Percentiles rank a stretch among this genome's conserved stretches.
Evolutionary conservation across 106 monocot genomes (phyloP).

Genomic region (Dactylorhiza incarnata): DNA sequence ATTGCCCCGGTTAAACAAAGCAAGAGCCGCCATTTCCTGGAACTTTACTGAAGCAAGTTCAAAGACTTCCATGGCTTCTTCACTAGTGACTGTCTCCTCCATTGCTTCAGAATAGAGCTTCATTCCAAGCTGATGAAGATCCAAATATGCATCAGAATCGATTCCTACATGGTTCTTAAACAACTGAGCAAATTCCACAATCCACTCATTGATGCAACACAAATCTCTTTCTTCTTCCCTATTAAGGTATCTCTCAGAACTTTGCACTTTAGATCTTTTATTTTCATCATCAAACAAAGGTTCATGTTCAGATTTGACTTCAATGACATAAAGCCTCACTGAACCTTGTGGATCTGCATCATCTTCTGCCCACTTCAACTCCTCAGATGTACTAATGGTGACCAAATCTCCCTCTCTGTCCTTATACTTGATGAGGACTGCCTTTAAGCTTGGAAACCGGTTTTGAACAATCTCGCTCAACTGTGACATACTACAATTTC

Average conservation of each 20-base stretch:
- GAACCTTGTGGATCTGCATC: slow-evolving; percentile 54
- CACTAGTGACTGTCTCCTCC: slow-evolving; percentile 72
- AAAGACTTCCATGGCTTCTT: slow-evolving; percentile 76
- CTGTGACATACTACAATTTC: slow-evolving; percentile 41
- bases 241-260: slow-evolving; percentile 19
- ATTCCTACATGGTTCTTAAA: slow-evolving; percentile 85
- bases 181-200: slow-evolving; percentile 69
- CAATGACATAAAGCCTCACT: slow-evolving; percentile 50
- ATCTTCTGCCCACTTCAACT: slow-evolving; percentile 74
- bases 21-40: slow-evolving; percentile 91
- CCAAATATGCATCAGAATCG: slow-evolving; percentile 64
- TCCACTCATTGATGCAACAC: slow-evolving; percentile 67
- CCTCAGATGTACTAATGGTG: slow-evolving; percentile 80
- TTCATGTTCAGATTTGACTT: slow-evolving; percentile 79
- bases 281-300: slow-evolving; percentile 40
- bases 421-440: slow-evolving; percentile 75
- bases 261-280: slow-evolving; percentile 14
- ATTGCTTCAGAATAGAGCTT: slow-evolving; percentile 88
- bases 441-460: slow-evolving; percentile 60
- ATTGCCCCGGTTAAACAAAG: slow-evolving; percentile 95
- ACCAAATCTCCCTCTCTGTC: slow-evolving; percentile 91
- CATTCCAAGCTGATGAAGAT: slow-evolving; percentile 88
- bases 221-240: slow-evolving; percentile 19
- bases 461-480: slow-evolving; percentile 56
- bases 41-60: slow-evolving; percentile 58